A percentile compares a stretch with the other conserved stretches of the same genome.
phyloP scores from a whole-genome alignment of 148 eudicot species.

The Camellia lanceoleosa region DNA sequence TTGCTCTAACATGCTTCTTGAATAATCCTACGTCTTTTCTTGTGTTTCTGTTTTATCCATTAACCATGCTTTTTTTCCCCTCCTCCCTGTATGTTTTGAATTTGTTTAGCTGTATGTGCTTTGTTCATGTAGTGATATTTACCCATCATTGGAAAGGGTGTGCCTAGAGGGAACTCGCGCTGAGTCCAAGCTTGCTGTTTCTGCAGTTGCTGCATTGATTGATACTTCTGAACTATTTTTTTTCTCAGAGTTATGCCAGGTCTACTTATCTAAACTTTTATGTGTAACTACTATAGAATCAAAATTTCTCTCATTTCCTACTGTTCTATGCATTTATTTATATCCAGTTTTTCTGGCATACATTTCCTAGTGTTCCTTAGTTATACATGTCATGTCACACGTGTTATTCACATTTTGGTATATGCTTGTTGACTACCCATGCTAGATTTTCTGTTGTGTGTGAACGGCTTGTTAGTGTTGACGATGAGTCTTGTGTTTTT shows the following conservation, averaged over 20 bases:
- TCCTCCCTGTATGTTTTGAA: neutral
- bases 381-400: neutral
- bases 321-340: neutral
- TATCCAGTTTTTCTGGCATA: slow-evolving; percentile 1
- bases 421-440: slow-evolving; percentile 16
- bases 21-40: neutral
- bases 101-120: slow-evolving; percentile 16
- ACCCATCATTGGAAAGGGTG: slow-evolving; percentile 65
- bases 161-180: slow-evolving; percentile 84
- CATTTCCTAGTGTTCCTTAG: neutral
- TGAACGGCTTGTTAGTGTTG: slow-evolving; percentile 3
- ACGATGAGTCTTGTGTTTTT: neutral
- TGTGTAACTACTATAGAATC: neutral
- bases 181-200: slow-evolving; percentile 77
- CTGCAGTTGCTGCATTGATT: slow-evolving; percentile 55
- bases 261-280: slow-evolving; percentile 20
- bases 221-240: slow-evolving; percentile 44
- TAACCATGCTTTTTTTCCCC: neutral
- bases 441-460: slow-evolving; percentile 5
- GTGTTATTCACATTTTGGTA: neutral
- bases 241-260: slow-evolving; percentile 62
- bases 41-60: neutral
- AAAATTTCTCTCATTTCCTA: neutral
- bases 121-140: slow-evolving; percentile 60
- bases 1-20: neutral